Evolutionary conservation across 31 red algal species (phyloP), one percentile per base, ranked within the genome.

Genomic region (Asparagopsis taxiformis): DNA sequence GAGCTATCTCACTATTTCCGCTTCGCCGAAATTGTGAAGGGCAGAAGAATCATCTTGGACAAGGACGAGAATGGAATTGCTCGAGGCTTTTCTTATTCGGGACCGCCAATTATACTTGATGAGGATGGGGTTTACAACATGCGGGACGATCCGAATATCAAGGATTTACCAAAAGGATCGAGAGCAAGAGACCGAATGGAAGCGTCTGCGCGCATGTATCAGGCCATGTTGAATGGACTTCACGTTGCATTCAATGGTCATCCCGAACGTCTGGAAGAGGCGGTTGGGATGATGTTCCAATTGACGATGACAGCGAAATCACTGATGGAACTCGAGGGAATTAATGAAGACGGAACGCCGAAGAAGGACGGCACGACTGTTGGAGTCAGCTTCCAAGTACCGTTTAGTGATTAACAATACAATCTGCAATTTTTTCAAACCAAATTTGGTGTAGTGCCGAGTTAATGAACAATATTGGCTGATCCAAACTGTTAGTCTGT

Each of bases 81-180:
- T n/a, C n/a, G n/a, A n/a, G 41, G 41, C 6, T 46, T 46, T 46
- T 51, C 39, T 7, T 70, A 52, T 26, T 55, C 4, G 11, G 66
- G 66, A 10, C 39, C 43, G 4, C 36, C 16, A 38, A 70, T 70
- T 10, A 15, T 37, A 16, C 21, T 70, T 4, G 44, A 70, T 31
- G n/a, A 23, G 8, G 41, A 70, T 53, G 66, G 66, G 7, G 66
- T 70, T 5, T 70, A 55, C 44, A 54, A 54, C 29, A 70, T 70
- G 66, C 39, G 35, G 66, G 43, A 54, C 41, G 66, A 70, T 29
- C 66, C 66, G 41, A 53, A 70, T n/a, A 23, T 70, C n/a, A 17
- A 70, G 10, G 41, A 52, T n/a, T 33, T 55, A 23, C 66, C 66
- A 3, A 16, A 37, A 16, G 44, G 44, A 21, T 70, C 66, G 4